phyloP scores from a whole-genome alignment of 2,329 filamentous ascomycete genomes.

The Parafenestella ontariensis region DNA sequence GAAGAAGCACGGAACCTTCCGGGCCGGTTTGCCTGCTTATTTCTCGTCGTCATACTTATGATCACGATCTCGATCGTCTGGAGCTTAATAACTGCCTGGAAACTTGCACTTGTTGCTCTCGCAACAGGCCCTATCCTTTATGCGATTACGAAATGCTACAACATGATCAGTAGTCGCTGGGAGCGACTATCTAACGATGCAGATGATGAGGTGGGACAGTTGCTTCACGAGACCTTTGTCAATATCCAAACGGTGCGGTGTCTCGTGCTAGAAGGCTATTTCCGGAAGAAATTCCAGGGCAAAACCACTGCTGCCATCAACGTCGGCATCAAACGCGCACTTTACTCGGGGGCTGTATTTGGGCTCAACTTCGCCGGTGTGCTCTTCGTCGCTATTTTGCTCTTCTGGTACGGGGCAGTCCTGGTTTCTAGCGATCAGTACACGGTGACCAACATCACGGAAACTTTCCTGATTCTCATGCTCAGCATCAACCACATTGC shows the following conservation, averaged over 20 bases:
- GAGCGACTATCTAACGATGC: constrained; percentile 72
- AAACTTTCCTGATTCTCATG: constrained; percentile 82
- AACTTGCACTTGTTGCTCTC: constrained; percentile 78
- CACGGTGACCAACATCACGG: constrained; percentile 67
- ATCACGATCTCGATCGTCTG: constrained; percentile 73
- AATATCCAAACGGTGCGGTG: constrained; percentile 81
- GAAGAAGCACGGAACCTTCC: constrained; percentile 89
- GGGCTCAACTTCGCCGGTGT: constrained; percentile 78
- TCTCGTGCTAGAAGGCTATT: constrained; percentile 75
- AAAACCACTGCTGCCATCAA: constrained; percentile 62
- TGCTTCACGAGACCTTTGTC: constrained; percentile 77
- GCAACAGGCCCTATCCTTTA: constrained; percentile 72
- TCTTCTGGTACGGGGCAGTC: constrained; percentile 82
- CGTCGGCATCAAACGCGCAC: constrained; percentile 70
- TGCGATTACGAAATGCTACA: constrained; percentile 69
- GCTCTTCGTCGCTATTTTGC: constrained; percentile 75
- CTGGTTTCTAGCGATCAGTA: constrained; percentile 63
- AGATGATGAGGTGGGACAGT: constrained; percentile 64
- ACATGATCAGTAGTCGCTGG: constrained; percentile 72
- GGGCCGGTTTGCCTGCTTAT: constrained; percentile 75
- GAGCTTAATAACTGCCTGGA: constrained; percentile 79
- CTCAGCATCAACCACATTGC: constrained; percentile 79
- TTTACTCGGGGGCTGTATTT: constrained; percentile 73
- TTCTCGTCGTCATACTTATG: constrained; percentile 73
- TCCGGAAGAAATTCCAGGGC: constrained; percentile 67